Base-by-base conservation (phyloP, 192 early-diverging fungal species). In the Lobosporangium transversale region DNA sequence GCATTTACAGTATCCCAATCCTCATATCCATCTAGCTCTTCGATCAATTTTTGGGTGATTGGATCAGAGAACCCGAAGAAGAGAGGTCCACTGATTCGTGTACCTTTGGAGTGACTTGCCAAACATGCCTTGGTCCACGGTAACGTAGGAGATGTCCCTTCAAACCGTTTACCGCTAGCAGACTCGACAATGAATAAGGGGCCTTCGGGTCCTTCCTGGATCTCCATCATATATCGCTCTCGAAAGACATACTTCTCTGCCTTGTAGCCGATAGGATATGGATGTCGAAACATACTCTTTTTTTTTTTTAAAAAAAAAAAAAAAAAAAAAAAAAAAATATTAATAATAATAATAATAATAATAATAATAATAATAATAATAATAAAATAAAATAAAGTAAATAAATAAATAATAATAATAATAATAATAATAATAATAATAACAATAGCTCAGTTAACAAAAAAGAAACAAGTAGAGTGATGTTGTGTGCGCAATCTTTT, bases 1-100 rank as follows among this genome's bases (percentile, higher is more conserved):
- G 81, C 66, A 23, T 49, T 33, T 6, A 67, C 55, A n/a, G 49
- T 61, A 24, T 76, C 73, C 47, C 49, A 76, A 14, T 40, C 31
- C 43, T 79, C 61, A 50, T 86, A 86, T 3, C 79, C 79, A 3
- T 80, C 74, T 33, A 86, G 62, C 12, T 59, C 67, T 37, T 80
- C 75, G 62, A 86, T 81, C 66, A 86, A 62, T 32, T 70, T 78
- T 74, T 84, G 81, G 0, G 82, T 84, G 18, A 86, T 79, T 11
- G 82, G 79, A 32, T 87, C 86, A 12, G 86, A 87, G 37, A 87
- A 87, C 4, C 86, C 86, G 71, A 78, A 85, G 52, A 85, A 87
- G 53, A 87, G 51, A 0, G 86, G 86, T 14, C 86, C 86, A 53
- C 84, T 85, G 21, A 87, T 81, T 51, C 86, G 64, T 2, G 86